Evolutionary conservation across 2,329 filamentous ascomycete genomes (phyloP).

Genomic region (Sporothrix schenckii): DNA sequence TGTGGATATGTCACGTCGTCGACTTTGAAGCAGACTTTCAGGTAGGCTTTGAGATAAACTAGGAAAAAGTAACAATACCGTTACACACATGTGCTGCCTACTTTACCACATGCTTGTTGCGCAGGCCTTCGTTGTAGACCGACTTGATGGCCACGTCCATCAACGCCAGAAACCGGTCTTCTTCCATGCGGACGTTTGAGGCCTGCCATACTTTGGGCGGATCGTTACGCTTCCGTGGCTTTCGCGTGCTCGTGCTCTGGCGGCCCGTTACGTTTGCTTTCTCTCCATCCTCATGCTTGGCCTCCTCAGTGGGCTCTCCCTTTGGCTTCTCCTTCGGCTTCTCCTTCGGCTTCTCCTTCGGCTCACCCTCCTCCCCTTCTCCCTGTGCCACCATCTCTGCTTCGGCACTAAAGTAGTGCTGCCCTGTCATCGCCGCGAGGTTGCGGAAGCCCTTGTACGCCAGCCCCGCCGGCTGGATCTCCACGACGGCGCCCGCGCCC

Average conservation of each 20-base stretch:
- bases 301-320: background rate
- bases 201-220: constrained; percentile 27
- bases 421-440: constrained; percentile 45
- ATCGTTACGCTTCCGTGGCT: background rate
- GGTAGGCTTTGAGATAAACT: too few species aligned
- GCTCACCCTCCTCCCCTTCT: background rate
- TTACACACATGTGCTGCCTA: background rate
- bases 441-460: constrained; percentile 50
- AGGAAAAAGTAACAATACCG: background rate
- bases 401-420: constrained; percentile 47
- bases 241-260: background rate
- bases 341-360: too few species aligned
- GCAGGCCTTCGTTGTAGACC: constrained; percentile 30
- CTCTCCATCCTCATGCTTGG: background rate
- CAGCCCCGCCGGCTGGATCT: constrained; percentile 47
- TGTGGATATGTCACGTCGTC: too few species aligned
- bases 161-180: constrained; percentile 29
- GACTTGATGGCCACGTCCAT: constrained; percentile 35
- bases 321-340: background rate
- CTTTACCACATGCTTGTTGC: constrained; percentile 26
- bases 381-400: constrained; percentile 31
- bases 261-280: background rate
- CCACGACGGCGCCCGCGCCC: constrained; percentile 44
- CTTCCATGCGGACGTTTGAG: constrained; percentile 31
- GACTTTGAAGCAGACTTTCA: too few species aligned